Evolutionary conservation across 2,329 filamentous ascomycete species (phyloP).

Genomic region (Botrytis galanthina): DNA sequence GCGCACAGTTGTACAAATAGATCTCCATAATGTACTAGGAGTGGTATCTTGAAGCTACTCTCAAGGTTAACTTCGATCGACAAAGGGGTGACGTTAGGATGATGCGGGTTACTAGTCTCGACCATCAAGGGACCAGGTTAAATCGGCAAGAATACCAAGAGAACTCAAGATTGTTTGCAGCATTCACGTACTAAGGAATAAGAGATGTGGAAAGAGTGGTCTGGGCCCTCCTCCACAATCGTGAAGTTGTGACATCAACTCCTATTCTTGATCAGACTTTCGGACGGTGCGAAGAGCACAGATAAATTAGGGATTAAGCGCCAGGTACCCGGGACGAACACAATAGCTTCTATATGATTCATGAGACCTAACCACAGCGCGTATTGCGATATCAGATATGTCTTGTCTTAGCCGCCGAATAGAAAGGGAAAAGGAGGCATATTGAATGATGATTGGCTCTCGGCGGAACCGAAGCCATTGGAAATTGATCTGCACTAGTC

Average conservation of each 20-base stretch:
- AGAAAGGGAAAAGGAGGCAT: background rate
- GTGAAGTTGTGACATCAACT: slow-evolving; percentile 1
- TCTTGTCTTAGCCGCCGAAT: slow-evolving; percentile 12
- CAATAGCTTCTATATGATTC: background rate
- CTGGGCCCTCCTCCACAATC: slow-evolving; percentile 6
- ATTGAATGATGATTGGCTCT: slow-evolving; percentile 15
- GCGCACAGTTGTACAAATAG: slow-evolving; percentile 9
- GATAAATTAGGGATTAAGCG: slow-evolving; percentile 6
- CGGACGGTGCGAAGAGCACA: slow-evolving; percentile 6
- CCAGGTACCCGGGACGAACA: slow-evolving; percentile 18
- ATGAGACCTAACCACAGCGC: slow-evolving; percentile 12
- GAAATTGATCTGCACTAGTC: background rate
- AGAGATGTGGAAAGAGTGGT: slow-evolving; percentile 3
- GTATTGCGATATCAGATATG: slow-evolving; percentile 2
- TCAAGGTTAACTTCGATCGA: background rate
- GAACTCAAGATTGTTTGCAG: background rate
- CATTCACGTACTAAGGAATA: background rate
- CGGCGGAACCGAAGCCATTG: background rate
- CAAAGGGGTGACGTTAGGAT: background rate
- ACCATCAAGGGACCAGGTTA: background rate
- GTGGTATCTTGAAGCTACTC: background rate
- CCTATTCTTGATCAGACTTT: background rate
- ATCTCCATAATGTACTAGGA: slow-evolving; percentile 11
- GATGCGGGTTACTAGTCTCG: background rate
- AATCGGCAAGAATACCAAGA: background rate